phyloP scores from a whole-genome alignment of 257 asterid genomes.

The Paraleonurus japonicus region DNA sequence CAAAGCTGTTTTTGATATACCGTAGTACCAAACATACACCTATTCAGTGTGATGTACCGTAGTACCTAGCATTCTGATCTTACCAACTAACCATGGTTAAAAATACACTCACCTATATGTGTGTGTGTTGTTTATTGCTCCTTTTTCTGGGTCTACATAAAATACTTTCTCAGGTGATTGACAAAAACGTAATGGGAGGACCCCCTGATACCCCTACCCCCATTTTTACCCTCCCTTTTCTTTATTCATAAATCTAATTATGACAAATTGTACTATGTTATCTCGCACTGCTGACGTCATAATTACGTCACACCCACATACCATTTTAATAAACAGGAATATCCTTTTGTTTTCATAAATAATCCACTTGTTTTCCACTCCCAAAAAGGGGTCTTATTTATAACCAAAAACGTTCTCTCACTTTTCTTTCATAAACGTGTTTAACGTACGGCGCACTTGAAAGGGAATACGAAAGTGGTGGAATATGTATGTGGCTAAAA shows the following conservation, averaged over 20 bases:
- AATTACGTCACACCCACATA: slow-evolving; percentile 32
- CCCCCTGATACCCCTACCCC: not conserved
- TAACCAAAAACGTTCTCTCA: slow-evolving; percentile 23
- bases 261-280: not conserved
- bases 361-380: slow-evolving; percentile 44
- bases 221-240: not conserved
- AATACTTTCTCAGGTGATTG: slow-evolving; percentile 24
- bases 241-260: slow-evolving; percentile 1
- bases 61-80: not conserved
- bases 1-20: no score
- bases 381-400: slow-evolving; percentile 25
- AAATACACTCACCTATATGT: not conserved
- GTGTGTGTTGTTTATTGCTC: not conserved
- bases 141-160: slow-evolving; percentile 17
- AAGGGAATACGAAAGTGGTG: slow-evolving; percentile 8
- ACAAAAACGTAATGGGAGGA: not conserved
- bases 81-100: slow-evolving; percentile 19
- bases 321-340: not conserved
- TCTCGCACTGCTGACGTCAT: slow-evolving; percentile 27
- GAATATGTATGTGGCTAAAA: slow-evolving; percentile 27
- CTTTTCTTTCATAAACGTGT: slow-evolving; percentile 16
- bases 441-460: slow-evolving; percentile 26
- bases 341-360: slow-evolving; percentile 17
- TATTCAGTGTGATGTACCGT: no score
- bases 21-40: not conserved